Percentiles rank a stretch among this genome's conserved stretches.
Conservation (phyloP, 2,329 filamentous ascomycete species). For the Emergomyces pasteurianus region DNA sequence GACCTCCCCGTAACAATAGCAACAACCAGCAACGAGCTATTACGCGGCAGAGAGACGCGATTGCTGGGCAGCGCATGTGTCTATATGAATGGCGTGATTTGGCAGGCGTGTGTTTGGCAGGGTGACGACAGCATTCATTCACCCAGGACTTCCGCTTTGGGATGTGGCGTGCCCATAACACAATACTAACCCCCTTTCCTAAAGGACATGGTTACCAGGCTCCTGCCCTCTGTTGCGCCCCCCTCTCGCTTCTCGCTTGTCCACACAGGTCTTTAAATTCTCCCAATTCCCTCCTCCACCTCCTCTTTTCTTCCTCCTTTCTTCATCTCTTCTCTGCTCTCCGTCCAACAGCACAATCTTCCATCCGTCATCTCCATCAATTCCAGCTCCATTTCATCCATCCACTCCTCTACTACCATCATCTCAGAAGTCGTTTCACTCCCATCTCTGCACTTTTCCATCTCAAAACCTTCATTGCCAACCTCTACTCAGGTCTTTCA, state of each 20-base stretch:
- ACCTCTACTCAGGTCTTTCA: constrained; percentile 3
- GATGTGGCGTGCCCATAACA: not conserved
- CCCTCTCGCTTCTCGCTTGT: not conserved
- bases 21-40: not conserved
- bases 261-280: constrained; percentile 6
- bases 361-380: not conserved
- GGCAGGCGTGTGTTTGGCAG: not conserved
- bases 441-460: constrained; percentile 6
- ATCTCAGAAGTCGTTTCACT: not conserved
- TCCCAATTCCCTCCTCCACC: constrained; percentile 2
- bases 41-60: not conserved
- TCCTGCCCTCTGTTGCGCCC: not conserved
- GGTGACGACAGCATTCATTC: not conserved
- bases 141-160: not conserved
- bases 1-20: not conserved
- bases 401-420: not conserved
- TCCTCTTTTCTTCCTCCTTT: constrained; percentile 1
- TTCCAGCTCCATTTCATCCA: not conserved
- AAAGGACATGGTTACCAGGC: not conserved
- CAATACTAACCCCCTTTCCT: not conserved
- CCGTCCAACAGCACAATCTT: not conserved
- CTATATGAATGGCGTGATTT: not conserved
- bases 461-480: not conserved
- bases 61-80: not conserved
- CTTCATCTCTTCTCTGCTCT: not conserved